These are phyloP conservation scores for Pichia sp. DNA, from an alignment of 1,139 yeast genomes.

Conservation along the genomic window DNA sequence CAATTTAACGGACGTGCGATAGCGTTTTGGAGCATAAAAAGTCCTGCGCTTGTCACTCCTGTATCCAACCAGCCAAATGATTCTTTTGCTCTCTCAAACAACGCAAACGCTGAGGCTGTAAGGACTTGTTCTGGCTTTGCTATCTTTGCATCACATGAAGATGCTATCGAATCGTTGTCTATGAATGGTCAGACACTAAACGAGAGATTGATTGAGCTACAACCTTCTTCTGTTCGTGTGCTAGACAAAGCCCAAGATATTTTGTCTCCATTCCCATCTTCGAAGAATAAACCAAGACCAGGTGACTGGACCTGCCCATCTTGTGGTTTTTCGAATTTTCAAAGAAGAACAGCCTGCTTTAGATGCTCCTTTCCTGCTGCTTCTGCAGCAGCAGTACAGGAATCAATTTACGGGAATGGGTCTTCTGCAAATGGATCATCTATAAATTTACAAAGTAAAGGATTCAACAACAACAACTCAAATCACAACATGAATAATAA, in stretches of 20 bases:
- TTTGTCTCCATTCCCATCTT: constrained; percentile 78
- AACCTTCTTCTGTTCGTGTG: constrained; percentile 75
- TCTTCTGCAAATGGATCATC: constrained; percentile 11
- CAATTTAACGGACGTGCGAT: constrained; percentile 83
- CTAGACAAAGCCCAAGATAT: constrained; percentile 79
- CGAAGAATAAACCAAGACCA: constrained; percentile 88
- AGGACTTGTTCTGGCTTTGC: constrained; percentile 64
- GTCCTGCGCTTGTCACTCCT: constrained; percentile 35
- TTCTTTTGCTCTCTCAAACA: constrained; percentile 2
- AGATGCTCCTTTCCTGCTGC: constrained; percentile 89
- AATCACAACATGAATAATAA: constrained; percentile 7
- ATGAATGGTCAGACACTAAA: constrained; percentile 77
- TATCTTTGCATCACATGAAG: constrained; percentile 79
- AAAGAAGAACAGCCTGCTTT: constrained; percentile 90
- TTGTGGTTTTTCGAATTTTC: constrained; percentile 93
- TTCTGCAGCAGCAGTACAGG: constrained; percentile 63
- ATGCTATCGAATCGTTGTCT: constrained; percentile 70
- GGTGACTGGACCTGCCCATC: constrained; percentile 98
- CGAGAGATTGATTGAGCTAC: constrained; percentile 76
- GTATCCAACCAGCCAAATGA: constrained; percentile 7
- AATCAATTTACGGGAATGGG: constrained; percentile 36
- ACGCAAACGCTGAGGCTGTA: constrained; percentile 1
- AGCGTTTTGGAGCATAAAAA: constrained; percentile 83
- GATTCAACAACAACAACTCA: not conserved
- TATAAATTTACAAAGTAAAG: not conserved